Evolutionary conservation across 2,329 filamentous ascomycete species (phyloP).

Genomic region (Phialophora macrospora): DNA sequence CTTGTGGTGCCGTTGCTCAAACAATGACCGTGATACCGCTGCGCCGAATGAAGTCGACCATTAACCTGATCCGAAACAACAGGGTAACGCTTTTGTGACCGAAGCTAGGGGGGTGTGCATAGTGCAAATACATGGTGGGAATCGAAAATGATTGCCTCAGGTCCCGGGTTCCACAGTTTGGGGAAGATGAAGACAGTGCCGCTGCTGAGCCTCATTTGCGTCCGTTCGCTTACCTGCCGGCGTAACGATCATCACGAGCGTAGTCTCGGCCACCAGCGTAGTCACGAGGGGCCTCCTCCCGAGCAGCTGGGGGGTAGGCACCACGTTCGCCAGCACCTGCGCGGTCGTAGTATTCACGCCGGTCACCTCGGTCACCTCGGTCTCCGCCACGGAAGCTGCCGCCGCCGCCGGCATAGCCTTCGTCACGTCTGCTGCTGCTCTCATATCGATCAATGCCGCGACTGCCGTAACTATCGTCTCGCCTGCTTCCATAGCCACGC

Average conservation of each 20-base stretch:
- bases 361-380: conserved; percentile 44
- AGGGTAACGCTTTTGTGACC: conserved; percentile 33
- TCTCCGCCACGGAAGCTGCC: conserved; percentile 49
- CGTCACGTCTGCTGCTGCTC: conserved; percentile 44
- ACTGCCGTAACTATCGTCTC: conserved; percentile 49
- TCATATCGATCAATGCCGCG: conserved; percentile 57
- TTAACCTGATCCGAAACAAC: conserved; percentile 32
- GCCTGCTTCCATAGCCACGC: conserved; percentile 49
- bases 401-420: conserved; percentile 51
- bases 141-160: conserved; percentile 28
- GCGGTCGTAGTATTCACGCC: conserved; percentile 42
- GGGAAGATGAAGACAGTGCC: conserved; percentile 13
- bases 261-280: conserved; percentile 39
- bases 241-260: conserved; percentile 39
- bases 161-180: conserved; percentile 21
- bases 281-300: conserved; percentile 39
- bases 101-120: conserved; percentile 27
- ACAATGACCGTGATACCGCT: conserved; percentile 32
- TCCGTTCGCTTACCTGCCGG: conserved; percentile 31
- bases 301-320: conserved; percentile 32
- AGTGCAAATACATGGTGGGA: conserved; percentile 35
- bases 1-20: conserved; percentile 27
- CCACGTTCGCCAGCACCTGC: conserved; percentile 31
- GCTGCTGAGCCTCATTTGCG: conserved; percentile 10
- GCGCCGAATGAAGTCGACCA: conserved; percentile 33